Evolutionary conservation across 331 rosid species (phyloP), one percentile per base, ranked within the genome.

Genomic region (Rosa hybrid): DNA sequence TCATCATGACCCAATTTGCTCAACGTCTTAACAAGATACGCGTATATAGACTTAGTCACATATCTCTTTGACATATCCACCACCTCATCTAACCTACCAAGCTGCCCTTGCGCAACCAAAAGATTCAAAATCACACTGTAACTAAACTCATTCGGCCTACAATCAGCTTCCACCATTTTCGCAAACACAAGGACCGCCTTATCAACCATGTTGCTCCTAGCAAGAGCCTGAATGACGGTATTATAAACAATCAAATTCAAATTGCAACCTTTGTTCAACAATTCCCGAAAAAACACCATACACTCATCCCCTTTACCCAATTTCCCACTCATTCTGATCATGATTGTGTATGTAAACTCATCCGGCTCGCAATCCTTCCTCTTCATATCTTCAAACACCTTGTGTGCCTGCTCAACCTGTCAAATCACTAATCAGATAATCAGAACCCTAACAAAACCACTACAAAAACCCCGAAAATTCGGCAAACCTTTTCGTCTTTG

Each of bases 311-410:
- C 68, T 86, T 88, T 86, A 80, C 94, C 90, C 71, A 81, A 49
- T 84, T 85, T 91, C 51, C 99, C 97, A 0, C 82, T 86, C 99
- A 93, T 90, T 87, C 94, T 90, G 84, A 95, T 90, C 99, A 95
- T 91, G 71, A 95, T 91, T n/a, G 97, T 93, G 86, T 87, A 93
- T 0, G 98, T 93, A 83, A 91, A 89, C 85, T 78, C 91, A 75
- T 95, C 99, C 7, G 98, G 96, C 80, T 87, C 91, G 74, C 99
- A 90, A 65, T 88, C 88, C 92, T 86, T 89, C 88, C 85, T 82
- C 81, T 88, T 93, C 99, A 95, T 95, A 74, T 95, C 98, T 83
- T 90, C 92, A 72, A 82, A 95, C 78, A 90, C 88, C 89, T 87
- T 91, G 82, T 83, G 82, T 12, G 94, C 96, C 77, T 82, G 81